phyloP scores from a whole-genome alignment of 208 protist species.

The Wallacemonas sp. region DNA sequence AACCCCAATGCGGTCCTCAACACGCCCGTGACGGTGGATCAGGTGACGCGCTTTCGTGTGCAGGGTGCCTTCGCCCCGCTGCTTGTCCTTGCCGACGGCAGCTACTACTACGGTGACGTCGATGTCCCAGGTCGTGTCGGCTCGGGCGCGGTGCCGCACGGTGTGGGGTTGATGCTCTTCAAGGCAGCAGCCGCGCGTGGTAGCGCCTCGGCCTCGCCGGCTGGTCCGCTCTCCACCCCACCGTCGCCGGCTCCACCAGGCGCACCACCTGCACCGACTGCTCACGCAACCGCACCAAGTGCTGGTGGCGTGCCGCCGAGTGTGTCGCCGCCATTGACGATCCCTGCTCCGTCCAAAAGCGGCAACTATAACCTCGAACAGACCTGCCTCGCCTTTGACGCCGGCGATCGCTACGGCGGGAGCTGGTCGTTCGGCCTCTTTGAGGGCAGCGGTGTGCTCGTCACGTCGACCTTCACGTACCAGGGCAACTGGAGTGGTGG shows the following conservation, averaged over 20 bases:
- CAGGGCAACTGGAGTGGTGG: constrained; percentile 56
- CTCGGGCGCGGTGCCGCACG: constrained; percentile 33
- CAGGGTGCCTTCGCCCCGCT: constrained; percentile 27
- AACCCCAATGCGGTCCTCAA: constrained; percentile 33
- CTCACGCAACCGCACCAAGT: too few species aligned
- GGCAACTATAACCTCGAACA: constrained; percentile 10
- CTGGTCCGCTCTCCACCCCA: constrained; percentile 13
- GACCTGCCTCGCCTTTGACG: constrained; percentile 29
- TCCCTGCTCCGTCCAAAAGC: background rate
- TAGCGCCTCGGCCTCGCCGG: constrained; percentile 3
- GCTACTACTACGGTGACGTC: constrained; percentile 78
- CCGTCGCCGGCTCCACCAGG: background rate
- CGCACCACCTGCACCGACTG: background rate
- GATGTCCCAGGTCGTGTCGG: constrained; percentile 26
- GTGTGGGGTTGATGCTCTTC: constrained; percentile 77
- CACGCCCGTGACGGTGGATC: constrained; percentile 54
- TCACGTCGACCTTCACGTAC: constrained; percentile 74
- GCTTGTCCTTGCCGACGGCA: constrained; percentile 56
- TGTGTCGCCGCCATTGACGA: background rate
- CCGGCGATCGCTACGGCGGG: constrained; percentile 82
- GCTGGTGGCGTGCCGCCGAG: background rate
- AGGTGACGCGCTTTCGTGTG: constrained; percentile 62
- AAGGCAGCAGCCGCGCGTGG: constrained; percentile 13
- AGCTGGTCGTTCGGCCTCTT: constrained; percentile 61
- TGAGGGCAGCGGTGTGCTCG: constrained; percentile 74